phyloP scores from a whole-genome alignment of 306 rosid genomes.

The apple (Malus domestica) region DNA sequence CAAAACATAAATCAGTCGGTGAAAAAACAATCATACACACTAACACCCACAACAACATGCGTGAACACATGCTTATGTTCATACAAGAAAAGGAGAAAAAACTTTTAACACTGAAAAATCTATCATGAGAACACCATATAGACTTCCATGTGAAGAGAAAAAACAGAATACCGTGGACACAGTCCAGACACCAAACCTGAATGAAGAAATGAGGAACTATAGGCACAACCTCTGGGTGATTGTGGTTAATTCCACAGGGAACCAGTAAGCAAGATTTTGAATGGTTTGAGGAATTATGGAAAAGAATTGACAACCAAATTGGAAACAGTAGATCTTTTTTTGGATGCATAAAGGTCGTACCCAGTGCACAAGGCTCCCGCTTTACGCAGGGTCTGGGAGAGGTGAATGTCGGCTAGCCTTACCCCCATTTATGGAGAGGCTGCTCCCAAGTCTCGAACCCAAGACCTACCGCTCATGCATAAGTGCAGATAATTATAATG shows the following conservation, averaged over 20 bases:
- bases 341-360: not conserved
- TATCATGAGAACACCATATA: not conserved
- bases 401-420: too few relatives aligned
- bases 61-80: not conserved
- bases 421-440: too few relatives aligned
- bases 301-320: not conserved
- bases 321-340: not conserved
- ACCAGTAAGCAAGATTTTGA: not conserved
- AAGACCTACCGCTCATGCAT: not conserved
- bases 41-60: not conserved
- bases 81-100: not conserved
- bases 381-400: too few relatives aligned
- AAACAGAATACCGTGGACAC: not conserved
- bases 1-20: constrained; percentile 17
- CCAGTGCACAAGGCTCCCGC: too few relatives aligned
- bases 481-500: not conserved
- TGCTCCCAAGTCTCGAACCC: too few relatives aligned
- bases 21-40: not conserved
- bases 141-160: not conserved
- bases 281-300: not conserved
- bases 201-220: not conserved
- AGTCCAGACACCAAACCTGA: not conserved
- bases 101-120: not conserved
- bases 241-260: not conserved
- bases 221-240: not conserved